Conservation (phyloP, 2,329 filamentous ascomycete species). For the Exophiala alcalophila region DNA sequence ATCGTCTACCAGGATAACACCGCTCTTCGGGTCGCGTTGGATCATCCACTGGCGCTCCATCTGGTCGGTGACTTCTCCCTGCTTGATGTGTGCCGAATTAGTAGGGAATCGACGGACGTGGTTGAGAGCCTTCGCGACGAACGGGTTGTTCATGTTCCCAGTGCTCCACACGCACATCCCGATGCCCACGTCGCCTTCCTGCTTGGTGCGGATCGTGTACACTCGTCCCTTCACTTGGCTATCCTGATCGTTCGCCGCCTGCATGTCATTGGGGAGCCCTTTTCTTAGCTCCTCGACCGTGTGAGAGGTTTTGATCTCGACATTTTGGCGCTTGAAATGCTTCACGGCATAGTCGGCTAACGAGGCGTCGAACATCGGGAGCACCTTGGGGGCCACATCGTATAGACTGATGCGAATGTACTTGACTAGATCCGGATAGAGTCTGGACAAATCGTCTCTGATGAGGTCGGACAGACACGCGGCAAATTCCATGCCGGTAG, state of each 20-base stretch:
- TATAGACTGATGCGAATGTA: conserved; percentile 56
- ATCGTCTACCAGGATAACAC: conserved; percentile 54
- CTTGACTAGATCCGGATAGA: conserved; percentile 53
- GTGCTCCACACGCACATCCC: conserved; percentile 62
- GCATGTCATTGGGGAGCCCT: conserved; percentile 44
- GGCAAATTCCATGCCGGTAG: conserved; percentile 55
- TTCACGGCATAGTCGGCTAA: conserved; percentile 56
- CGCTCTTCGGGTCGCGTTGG: conserved; percentile 47
- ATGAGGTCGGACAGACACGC: conserved; percentile 60
- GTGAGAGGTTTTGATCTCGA: conserved; percentile 57
- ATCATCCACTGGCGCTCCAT: conserved; percentile 45
- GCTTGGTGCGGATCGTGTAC: conserved; percentile 54
- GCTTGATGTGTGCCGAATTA: conserved; percentile 33
- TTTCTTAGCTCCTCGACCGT: conserved; percentile 54
- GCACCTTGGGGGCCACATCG: conserved; percentile 58
- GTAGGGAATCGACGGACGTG: conserved; percentile 37
- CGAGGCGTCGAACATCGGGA: conserved; percentile 60
- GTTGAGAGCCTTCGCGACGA: conserved; percentile 47
- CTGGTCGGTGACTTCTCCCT: conserved; percentile 21
- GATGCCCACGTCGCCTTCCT: conserved; percentile 57
- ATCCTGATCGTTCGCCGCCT: conserved; percentile 33
- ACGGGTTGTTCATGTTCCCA: conserved; percentile 56
- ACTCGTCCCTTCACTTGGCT: conserved; percentile 44
- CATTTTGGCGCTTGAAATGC: conserved; percentile 54
- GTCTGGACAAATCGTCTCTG: conserved; percentile 49